Base-by-base conservation (phyloP, 169 alveolate species). In the Theileria equi region DNA sequence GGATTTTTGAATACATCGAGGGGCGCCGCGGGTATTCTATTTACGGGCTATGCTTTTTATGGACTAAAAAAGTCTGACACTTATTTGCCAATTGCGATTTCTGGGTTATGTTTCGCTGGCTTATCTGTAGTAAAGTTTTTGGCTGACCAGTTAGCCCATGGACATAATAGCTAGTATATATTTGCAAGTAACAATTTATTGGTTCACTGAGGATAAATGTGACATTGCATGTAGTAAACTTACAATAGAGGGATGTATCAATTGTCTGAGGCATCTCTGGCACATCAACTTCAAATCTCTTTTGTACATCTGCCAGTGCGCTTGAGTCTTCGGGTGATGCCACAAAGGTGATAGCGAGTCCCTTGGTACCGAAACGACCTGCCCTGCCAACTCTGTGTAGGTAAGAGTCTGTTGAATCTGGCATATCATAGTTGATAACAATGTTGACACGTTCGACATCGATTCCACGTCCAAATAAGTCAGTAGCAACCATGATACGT, bases 341-440 rank as follows among this genome's bases (percentile, higher is more conserved):
- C 19, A 95, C 94, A 84, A 98, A 96, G 62, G 99, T 94, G 72
- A 98, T 93, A 25, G 99, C 99, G 41, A 96, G 89, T 19, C 99
- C 99, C 84, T 97, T 97, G 13, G 99, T 97, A 29, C 99, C 99
- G 93, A 97, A 96, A 84, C 99, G 92, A 32, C 99, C 99, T 16
- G 99, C 99, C 72, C 99, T 94, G 58, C 99, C 99, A 40, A 98
- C 95, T 47, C 97, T 62, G 69, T 90, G 95, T 34, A 90, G 80
- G 69, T 93, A 89, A 11, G 93, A 87, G 65, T 89, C 96, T 35
- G 95, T 82, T 60, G 89, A 89, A 58, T 89, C 95, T 26, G 98
- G 98, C 98, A 95, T 96, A 91, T 96, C 99, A 90, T 94, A 96
- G 94, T 98, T 98, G 88, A 98, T 95, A 31, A 98, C 99, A 50